Base-by-base conservation (phyloP, 306 rosid species). In the Trichosanthes truncata region DNA sequence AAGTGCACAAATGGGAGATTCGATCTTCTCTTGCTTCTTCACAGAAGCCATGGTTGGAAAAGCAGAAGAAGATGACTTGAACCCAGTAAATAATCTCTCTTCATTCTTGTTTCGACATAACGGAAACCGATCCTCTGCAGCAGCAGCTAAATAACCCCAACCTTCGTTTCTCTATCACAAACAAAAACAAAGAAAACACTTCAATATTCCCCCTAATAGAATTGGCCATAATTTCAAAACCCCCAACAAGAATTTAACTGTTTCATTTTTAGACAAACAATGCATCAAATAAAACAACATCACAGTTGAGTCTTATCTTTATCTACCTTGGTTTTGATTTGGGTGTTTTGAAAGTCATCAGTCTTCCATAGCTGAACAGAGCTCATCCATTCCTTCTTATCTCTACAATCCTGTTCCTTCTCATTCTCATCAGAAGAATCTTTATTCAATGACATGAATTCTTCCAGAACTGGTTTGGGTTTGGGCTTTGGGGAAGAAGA, bases 321-420 rank as follows among this genome's bases (percentile, higher is more conserved):
- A 78, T 61, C 7, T 89, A 92, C 96, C 97, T 92, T 92, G 74
- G 81, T 76, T 29, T 89, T 89, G 43, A 77, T 82, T 83, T 86
- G 81, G 13, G 84, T 76, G 77, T 78, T 84, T 55, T 18, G 73
- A 35, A 6, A 11, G 57, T 79, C 83, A 81, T 87, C 80, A 38
- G 85, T 81, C 79, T 87, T 91, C 97, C 98, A 95, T 0, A 95
- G 91, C 93, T 92, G 97, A 78, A 95, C 97, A 25, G 98, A 92
- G 81, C 97, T 95, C 98, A 95, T 89, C 98, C 98, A 95, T 68
- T 85, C 89, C 91, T 86, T 92, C 91, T 95, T 95, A 80, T 95
- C 98, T 76, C 80, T 84, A 83, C 80, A 86, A 82, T 92, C 97
- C 26, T 84, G 88, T 20, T 92, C 87, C 33, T 74, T 78, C 13